Evolutionary conservation across 306 rosid genomes (phyloP).

Genomic region (Fragaria iinumae): DNA sequence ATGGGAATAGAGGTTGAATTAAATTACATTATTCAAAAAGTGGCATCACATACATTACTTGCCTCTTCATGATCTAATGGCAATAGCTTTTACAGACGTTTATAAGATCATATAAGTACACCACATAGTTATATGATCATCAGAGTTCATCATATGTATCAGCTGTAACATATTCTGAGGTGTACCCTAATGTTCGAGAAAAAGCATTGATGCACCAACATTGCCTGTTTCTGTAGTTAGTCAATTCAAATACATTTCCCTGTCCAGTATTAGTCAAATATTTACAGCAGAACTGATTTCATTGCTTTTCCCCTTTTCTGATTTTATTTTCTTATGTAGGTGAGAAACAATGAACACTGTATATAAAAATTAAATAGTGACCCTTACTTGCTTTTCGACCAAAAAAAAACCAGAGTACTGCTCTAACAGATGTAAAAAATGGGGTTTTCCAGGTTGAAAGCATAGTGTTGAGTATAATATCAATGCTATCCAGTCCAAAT

Average conservation of each 20-base stretch:
- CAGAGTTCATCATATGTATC: background rate
- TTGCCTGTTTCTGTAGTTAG: background rate
- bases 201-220: background rate
- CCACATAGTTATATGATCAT: background rate
- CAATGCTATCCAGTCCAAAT: slow-evolving; percentile 95
- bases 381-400: background rate
- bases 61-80: background rate
- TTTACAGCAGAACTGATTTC: background rate
- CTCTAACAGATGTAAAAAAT: background rate
- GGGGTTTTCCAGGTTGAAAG: slow-evolving; percentile 87
- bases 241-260: background rate
- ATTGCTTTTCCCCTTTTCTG: background rate
- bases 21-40: background rate
- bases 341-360: background rate
- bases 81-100: background rate
- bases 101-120: background rate
- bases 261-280: background rate
- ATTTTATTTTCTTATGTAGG: background rate
- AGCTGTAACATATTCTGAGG: background rate
- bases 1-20: background rate
- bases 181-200: background rate
- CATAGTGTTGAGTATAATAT: slow-evolving; percentile 96
- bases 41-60: too few relatives aligned
- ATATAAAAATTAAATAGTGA: background rate
- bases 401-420: background rate